Base-by-base conservation (phyloP, 345 rosid species). In the Mercurialis annua region DNA sequence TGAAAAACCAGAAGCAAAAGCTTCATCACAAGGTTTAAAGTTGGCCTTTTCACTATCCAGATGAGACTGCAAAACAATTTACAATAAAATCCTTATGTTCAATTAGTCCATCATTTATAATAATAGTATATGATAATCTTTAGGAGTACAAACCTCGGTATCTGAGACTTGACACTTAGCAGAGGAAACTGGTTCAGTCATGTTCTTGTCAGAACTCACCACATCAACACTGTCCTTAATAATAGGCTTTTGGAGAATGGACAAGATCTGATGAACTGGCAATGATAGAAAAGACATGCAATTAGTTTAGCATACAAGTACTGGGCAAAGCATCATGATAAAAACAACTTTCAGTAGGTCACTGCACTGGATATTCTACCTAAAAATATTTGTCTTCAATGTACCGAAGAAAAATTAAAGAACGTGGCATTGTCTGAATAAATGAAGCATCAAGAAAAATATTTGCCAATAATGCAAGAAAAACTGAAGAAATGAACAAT, bases 251-350 rank as follows among this genome's bases (percentile, higher is more conserved):
- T 67, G 83, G 58, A 92, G 97, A 77, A 84, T 58, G 50, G 90
- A 82, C 76, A 86, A 74, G 59, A 88, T 92, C 62, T 87, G 85
- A 54, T 49, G 62, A 65, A 87, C 96, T 92, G 40, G 81, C 78
- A 82, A 20, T 24, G 24, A 5, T 38, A 47, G 55, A 34, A 20
- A 59, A 70, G 12, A 56, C 29, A 31, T 38, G 36, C 29, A 23
- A 64, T 65, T 50, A 70, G 53, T 76, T 55, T 29, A 43, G 43
- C 58, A 20, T 14, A 15, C 20, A 51, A 66, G 17, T 58, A 58
- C 43, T 23, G 31, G 29, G 36, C 64, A 61, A 26, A n/a, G n/a
- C 43, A 58, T 30, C 26, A 30, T 59, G 12, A n/a, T 15, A 26
- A 52, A 24, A 42, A 14, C 23, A 30, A 52, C 1, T 40, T 10